Evolutionary conservation across 2,329 filamentous ascomycete species (phyloP), one percentile per base, ranked within the genome.

Genomic region (Coniochaeta sp.): DNA sequence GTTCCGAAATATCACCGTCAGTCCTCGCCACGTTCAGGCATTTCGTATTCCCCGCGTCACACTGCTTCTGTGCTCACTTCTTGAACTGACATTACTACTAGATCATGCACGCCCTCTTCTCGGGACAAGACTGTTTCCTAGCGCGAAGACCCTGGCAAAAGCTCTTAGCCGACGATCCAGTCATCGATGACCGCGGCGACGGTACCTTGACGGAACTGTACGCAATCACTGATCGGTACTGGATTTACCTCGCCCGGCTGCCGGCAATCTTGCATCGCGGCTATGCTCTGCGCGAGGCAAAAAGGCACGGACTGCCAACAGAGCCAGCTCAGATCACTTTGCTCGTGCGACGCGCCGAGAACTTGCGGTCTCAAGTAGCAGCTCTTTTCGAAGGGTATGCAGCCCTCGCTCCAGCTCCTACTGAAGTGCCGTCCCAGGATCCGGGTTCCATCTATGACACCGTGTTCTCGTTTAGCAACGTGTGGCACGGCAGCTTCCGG

Each of bases 41-140:
- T 22, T 33, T 24, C 28, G 17, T 38, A 28, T 58, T 36, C 26
- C 36, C 19, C 58, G 38, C 34, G 36, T 55, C 22, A 28, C 55
- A 34, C 28, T 38, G 11, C 47, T 33, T 55, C 12, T 58, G 40
- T 31, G 19, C 43, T 44, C 59, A 24, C 24, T 52, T 9, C 24
- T 17, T 5, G 6, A 36, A 57, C 22, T 61, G 43, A 43, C 24
- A n/a, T 11, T 5, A 38, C 7, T 17, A 28, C 9, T n/a, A 76
- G 74, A 72, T 74, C 38, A 76, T 75, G 70, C 68, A 72, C 59
- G 69, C 72, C 56, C 64, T 77, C 57, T 76, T 77, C 63, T 72
- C 71, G 19, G 67, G 68, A 40, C 63, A 70, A 17, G 68, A 71
- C 47, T 76, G 74, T 61, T 77, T 77, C 62, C 67, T 76, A 6